Evolutionary conservation across 2,329 filamentous ascomycete genomes (phyloP), one percentile per base, ranked within the genome.

Genomic region (Fusarium abutilonis): DNA sequence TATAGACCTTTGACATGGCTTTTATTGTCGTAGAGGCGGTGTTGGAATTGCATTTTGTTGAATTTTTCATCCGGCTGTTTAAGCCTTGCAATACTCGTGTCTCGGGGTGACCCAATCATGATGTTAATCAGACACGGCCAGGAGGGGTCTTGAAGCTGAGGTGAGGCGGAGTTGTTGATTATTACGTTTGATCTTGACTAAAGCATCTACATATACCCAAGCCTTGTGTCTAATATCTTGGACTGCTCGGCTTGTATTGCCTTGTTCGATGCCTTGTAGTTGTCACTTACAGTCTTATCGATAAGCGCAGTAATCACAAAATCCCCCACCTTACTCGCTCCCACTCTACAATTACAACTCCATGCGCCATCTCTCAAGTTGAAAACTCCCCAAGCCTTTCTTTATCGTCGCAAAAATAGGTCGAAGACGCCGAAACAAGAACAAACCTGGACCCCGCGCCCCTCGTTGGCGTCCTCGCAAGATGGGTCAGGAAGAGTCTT

Each of bases 401-500:
- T 29, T 42, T 21, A 28, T 39, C 36, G 56, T 55, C 71, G 72
- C 68, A 71, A 78, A 66, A 55, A 79, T 78, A 78, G 76, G 76
- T 69, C 75, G 76, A 62, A 72, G 73, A 69, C 74, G 72, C 55
- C 74, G 73, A 56, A 66, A 74, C 51, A 73, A 73, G 42, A 71
- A 77, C 52, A 70, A 75, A 63, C 69, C 73, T 46, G 72, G 71
- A 56, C 70, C 73, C 58, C 68, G 70, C 28, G 67, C 70, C 67
- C 73, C 74, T 55, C 70, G 67, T 66, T 68, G 73, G 70, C 61
- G 71, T 51, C 68, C 67, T 64, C 74, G 70, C 69, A 91, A 79
- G 52, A 97, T 97, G 94, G 93, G 93, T 56, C 92, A 97, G 75
- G 92, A 96, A 73, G 83, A 88, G 65, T 96, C 91, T 21, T 82